Evolutionary conservation across 2,329 filamentous ascomycete genomes (phyloP), one percentile per base, ranked within the genome.

Genomic region (Diaporthe citrichinensis): DNA sequence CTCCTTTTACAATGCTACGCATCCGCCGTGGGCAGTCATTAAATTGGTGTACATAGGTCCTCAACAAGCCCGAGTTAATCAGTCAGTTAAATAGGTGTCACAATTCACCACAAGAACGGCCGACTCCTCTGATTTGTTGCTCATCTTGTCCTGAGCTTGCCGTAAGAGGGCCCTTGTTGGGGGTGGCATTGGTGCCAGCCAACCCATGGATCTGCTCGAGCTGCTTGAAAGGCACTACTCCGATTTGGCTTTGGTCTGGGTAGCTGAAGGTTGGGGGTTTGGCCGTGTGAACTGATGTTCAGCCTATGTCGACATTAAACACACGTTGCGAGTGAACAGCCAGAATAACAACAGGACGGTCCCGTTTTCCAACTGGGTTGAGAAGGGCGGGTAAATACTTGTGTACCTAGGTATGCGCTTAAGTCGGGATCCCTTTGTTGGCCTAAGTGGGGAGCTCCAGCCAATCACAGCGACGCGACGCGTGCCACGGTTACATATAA

Each of bases 401-500:
- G n/a, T 57, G 2, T 34, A 39, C 1, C 10, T 15, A 14, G 34
- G 2, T 34, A 36, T n/a, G 10, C 15, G 28, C 1, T 46, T 3
- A 14, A 46, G 9, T 65, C 14, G 25, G 41, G 17, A 31, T 65
- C 25, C n/a, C 25, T 41, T 65, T 39, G 10, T 7, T 46, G 17
- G 41, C 15, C 9, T 9, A 14, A 10, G 61, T 31, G 61, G 61
- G 20, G 23, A 7, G 10, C 4, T 14, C 23, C 3, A 23, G 23
- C 65, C 65, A 55, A 55, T 55, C 65, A 55, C 5, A 55, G n/a
- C 65, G 17, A 15, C 15, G 23, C 14, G 28, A 23, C 9, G 46
- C 49, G 34, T 12, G 46, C 65, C 46, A 41, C 3, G 62, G 65
- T n/a, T 36, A 28, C 44, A 36, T 2, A 69, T 55, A 69, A 74